Base-by-base conservation (phyloP, 2,329 filamentous ascomycete species). In the Chrysoporthe deuterocubensis region DNA sequence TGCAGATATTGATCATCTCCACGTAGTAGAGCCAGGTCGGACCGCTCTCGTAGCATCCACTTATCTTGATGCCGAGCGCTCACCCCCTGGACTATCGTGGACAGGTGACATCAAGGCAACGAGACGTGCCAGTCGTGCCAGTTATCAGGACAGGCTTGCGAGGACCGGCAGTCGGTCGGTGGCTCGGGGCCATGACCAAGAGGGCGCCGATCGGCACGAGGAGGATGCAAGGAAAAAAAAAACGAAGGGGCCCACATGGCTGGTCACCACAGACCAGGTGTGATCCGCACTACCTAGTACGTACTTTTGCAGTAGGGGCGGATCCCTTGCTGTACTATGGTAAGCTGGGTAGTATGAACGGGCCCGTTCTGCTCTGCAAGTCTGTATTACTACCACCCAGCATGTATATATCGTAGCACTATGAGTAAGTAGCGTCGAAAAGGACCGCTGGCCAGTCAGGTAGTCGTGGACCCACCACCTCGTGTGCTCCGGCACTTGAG, bases 401-500 rank as follows among this genome's bases (percentile, higher is more conserved):
- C 26, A 26, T 26, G 26, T 26, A 26, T 26, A 26, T 26, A 26
- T 26, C 26, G 26, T 26, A 26, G 26, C 26, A 26, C 2, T 26
- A 26, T 26, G 26, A 26, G 26, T 26, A 26, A 26, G 26, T 26
- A 26, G 26, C 26, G 26, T 26, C 26, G 26, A 26, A 32, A 52
- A 40, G 54, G 18, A 40, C 13, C 54, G 40, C 54, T 37, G 54
- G 32, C 32, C 32, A 18, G 54, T 26, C 11, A 13, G 26, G 26
- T 52, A 32, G n/a, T 21, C 13, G 32, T 54, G 54, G 54, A 40
- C 34, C 54, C 54, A 37, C 34, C 34, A 37, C 34, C 34, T 57
- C 54, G 32, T 37, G 18, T 48, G 58, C 56, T 48, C 50, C 42
- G 65, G 65, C 50, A 66, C 59, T 66, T 66, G 65, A 66, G 65